Evolutionary conservation across 768 basidiomycete genomes (phyloP), one percentile per base, ranked within the genome.

Genomic region (Mycena maculata): DNA sequence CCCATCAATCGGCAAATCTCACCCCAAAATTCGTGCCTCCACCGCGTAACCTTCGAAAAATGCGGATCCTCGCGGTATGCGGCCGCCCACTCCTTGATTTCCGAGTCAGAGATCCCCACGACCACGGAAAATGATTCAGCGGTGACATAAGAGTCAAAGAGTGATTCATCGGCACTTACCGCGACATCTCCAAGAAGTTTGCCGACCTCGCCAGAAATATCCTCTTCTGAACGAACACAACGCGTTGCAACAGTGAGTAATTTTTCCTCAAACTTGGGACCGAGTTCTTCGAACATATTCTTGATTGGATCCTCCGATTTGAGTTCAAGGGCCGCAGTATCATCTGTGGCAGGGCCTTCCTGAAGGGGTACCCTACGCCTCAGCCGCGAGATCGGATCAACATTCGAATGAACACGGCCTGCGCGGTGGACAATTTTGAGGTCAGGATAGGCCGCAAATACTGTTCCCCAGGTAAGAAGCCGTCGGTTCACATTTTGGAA

Each of bases 331-430:
- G 68, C 48, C 2, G 31, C 38, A 13, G 56, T 31, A 15, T 66
- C 54, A 45, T 74, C 69, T 3, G 45, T n/a, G 25, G 49, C 23
- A 22, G 73, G 73, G n/a, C 69, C 64, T 18, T 64, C 59, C 25
- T 74, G 71, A 18, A 48, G 64, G 8, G 70, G 73, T 23, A 66
- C 49, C 16, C 68, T 31, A 1, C 58, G 67, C 27, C 53, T 15
- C 68, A 72, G 42, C 18, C 71, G 22, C 0, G 75, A 74, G 0
- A 76, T 31, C 0, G 75, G 75, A 49, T 76, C 73, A 1, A 76
- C 74, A 57, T 81, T 81, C 3, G 76, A 79, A 48, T 81, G 80
- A 0, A 79, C 64, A 18, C 74, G 27, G 0, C 80, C 80, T 0
- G 78, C 65, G 22, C 77, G 55, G 42, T 80, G 80, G 1, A 77